phyloP scores from a whole-genome alignment of 495 filamentous ascomycete species.

The Niebla homalea region DNA sequence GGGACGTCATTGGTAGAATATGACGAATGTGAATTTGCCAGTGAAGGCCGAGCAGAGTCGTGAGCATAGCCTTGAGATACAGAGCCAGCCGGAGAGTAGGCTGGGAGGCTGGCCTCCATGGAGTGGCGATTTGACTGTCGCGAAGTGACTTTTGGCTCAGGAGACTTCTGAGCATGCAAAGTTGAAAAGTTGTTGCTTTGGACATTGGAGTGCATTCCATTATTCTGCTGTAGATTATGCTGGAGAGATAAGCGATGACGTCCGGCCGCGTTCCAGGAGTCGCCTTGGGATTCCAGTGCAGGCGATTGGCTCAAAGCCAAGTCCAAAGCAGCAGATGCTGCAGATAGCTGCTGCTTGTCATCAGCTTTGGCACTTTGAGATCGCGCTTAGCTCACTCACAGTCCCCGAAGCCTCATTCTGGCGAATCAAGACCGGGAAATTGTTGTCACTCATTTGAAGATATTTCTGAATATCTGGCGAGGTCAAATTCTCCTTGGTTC shows the following conservation, averaged over 20 bases:
- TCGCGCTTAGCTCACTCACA: constrained; percentile 36
- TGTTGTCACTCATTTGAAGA: constrained; percentile 66
- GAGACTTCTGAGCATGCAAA: constrained; percentile 18
- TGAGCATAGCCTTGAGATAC: constrained; percentile 1
- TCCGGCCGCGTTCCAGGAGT: constrained; percentile 50
- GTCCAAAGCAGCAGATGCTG: constrained; percentile 70
- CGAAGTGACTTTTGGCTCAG: constrained; percentile 8
- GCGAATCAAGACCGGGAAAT: constrained; percentile 70
- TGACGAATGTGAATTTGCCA: constrained; percentile 51
- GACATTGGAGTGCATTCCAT: constrained; percentile 24
- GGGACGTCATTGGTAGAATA: constrained; percentile 85
- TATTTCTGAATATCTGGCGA: constrained; percentile 54
- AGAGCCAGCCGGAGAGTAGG: constrained; percentile 15
- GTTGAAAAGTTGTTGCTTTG: constrained; percentile 22
- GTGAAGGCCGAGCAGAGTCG: constrained; percentile 12
- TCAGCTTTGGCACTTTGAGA: constrained; percentile 12
- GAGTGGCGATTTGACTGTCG: constrained; percentile 42
- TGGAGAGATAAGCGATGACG: constrained; percentile 62
- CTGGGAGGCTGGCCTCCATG: constrained; percentile 23
- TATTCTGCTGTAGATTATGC: constrained; percentile 63
- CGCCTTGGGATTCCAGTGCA: constrained; percentile 39
- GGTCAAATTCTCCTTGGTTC: constrained; percentile 40
- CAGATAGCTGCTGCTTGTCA: constrained; percentile 47
- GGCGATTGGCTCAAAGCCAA: constrained; percentile 59
- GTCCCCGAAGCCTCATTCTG: constrained; percentile 53